These are phyloP conservation scores for Pythium volutum DNA, from an alignment of 352 stramenopile species.

Conservation along the genomic window DNA sequence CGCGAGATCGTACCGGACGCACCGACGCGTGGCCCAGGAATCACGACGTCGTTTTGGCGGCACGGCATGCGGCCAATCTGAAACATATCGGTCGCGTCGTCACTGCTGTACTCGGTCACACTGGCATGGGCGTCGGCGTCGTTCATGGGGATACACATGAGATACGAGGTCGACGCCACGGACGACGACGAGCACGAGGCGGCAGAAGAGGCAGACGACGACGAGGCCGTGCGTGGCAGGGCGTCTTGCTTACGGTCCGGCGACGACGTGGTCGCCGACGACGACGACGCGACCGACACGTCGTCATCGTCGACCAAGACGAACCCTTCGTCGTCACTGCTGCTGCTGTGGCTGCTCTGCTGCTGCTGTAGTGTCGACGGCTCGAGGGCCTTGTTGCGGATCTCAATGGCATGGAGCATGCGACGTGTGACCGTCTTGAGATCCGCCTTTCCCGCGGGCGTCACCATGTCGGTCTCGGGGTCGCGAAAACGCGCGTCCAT, in stretches of 20 bases:
- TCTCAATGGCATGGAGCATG: slow-evolving; percentile 54
- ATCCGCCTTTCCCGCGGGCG: slow-evolving; percentile 23
- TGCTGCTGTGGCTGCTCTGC: background rate
- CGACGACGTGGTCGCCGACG: background rate
- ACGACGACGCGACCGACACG: background rate
- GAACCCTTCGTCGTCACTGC: slow-evolving; percentile 4
- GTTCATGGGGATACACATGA: slow-evolving; percentile 75
- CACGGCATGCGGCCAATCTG: slow-evolving; percentile 81
- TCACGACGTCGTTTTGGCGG: slow-evolving; percentile 72
- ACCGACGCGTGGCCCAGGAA: slow-evolving; percentile 68
- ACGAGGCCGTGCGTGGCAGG: background rate
- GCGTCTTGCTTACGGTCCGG: background rate
- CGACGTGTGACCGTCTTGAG: slow-evolving; percentile 47
- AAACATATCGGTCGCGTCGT: slow-evolving; percentile 61
- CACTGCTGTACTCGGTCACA: slow-evolving; percentile 59
- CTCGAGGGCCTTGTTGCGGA: slow-evolving; percentile 5
- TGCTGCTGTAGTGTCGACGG: background rate
- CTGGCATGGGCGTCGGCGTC: slow-evolving; percentile 51
- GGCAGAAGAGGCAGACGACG: background rate
- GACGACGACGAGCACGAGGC: too few species aligned
- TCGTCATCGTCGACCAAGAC: too few species aligned
- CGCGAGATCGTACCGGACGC: slow-evolving; percentile 74
- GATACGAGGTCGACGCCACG: slow-evolving; percentile 22
- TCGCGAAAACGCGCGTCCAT: slow-evolving; percentile 7
- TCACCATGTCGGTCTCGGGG: background rate